These are phyloP conservation scores for Pseudocercospora pini-densiflorae DNA, from an alignment of 2,329 filamentous ascomycete species.

Conservation along the genomic window DNA sequence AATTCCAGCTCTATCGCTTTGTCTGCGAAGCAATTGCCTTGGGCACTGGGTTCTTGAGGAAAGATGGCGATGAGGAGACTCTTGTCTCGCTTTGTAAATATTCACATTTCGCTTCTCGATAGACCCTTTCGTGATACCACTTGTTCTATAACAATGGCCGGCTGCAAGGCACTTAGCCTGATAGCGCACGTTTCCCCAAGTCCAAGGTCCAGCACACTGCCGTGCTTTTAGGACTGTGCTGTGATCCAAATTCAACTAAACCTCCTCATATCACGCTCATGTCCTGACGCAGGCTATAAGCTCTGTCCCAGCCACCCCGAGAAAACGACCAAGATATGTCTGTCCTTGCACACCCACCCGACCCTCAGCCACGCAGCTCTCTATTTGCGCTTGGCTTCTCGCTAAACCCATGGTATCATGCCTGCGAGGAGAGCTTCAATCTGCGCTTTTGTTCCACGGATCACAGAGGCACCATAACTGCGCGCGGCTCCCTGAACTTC, in stretches of 20 bases:
- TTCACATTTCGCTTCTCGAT: neutral
- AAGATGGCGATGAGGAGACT: neutral
- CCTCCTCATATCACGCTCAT: too few relatives aligned
- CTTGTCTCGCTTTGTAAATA: neutral
- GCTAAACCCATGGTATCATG: neutral
- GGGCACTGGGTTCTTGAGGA: neutral
- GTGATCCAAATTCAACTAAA: too few relatives aligned
- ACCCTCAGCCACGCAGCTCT: too few relatives aligned
- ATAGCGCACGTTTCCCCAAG: neutral
- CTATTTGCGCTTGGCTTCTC: neutral
- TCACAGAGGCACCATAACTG: too few relatives aligned
- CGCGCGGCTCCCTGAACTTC: too few relatives aligned
- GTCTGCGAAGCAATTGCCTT: neutral
- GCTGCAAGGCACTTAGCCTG: neutral
- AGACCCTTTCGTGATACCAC: neutral
- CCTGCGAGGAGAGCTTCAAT: neutral
- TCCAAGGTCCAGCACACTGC: too few relatives aligned
- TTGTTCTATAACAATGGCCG: neutral
- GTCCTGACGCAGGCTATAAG: too few relatives aligned
- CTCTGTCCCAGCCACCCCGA: too few relatives aligned
- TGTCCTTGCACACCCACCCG: too few relatives aligned
- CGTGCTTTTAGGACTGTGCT: too few relatives aligned
- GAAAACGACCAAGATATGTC: too few relatives aligned
- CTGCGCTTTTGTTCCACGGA: neutral
- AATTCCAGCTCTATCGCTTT: constrained; percentile 9